Base-by-base conservation (phyloP, 306 rosid species). In the Prunus persica region DNA sequence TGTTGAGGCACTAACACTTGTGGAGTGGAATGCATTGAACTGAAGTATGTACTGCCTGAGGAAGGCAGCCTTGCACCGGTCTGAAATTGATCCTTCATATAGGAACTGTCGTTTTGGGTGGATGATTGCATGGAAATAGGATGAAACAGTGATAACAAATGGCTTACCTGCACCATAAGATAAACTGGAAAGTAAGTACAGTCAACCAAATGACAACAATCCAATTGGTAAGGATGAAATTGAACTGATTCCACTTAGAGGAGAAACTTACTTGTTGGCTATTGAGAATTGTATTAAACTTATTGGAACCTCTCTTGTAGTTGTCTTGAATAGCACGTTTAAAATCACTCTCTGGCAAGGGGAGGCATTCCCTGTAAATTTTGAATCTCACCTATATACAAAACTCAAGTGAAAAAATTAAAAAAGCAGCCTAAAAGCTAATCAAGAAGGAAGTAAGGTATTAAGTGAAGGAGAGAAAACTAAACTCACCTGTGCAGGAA, bases 401-500 rank as follows among this genome's bases (percentile, higher is more conserved):
- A 24, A 61, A 60, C 27, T 45, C 51, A 28, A 58, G n/a, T 72
- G 18, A 72, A 41, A 69, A 69, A 51, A 8, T 49, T 38, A 51
- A 27, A 56, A 69, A 8, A 22, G 9, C 46, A 50, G 25, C 52
- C 3, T 16, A 50, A 18, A 9, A 22, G 27, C 27, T 50, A 51
- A 27, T 28, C 27, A 11, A 50, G 74, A 28, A 27, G 32, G 34
- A 18, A 0, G 3, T 19, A 68, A 49, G 12, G 30, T 1, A 5
- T 20, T 6, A 49, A 55, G 10, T 6, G 61, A 10, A n/a, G 56
- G 27, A 41, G 46, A 3, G 27, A 24, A 58, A 57, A 2, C 11
- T 55, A 73, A 25, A 28, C 58, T 45, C 58, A 73, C 69, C 69
- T 73, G 77, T 18, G 77, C 77, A 45, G 77, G 77, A 51, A 73